Percentiles rank a stretch among this genome's conserved stretches.
Evolutionary conservation across 2,329 filamentous ascomycete species (phyloP).

Genomic region (Teratosphaeria gauchensis): DNA sequence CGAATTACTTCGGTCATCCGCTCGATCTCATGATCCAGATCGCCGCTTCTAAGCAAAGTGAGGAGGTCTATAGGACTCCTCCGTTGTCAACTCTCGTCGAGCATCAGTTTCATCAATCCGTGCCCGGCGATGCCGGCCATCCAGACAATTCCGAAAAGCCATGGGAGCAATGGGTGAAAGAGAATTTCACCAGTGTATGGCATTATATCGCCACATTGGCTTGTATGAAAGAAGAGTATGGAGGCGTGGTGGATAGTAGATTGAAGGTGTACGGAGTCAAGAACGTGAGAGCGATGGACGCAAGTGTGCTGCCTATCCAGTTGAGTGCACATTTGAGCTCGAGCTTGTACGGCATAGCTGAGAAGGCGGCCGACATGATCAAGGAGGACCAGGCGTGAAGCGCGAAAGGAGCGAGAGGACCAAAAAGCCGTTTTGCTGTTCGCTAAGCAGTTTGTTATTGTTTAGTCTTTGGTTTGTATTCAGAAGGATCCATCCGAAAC

Average conservation of each 20-base stretch:
- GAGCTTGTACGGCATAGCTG: constrained; percentile 11
- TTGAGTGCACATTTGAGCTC: constrained; percentile 5
- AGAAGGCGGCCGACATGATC: constrained; percentile 9
- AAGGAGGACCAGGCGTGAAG: constrained; percentile 2
- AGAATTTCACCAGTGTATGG: constrained; percentile 11
- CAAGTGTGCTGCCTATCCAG: constrained; percentile 14
- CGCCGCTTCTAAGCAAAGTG: constrained; percentile 24
- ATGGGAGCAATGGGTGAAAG: constrained; percentile 18
- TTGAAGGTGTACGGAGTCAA: constrained; percentile 13
- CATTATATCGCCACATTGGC: constrained; percentile 20
- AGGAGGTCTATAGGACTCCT: constrained; percentile 18
- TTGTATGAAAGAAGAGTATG: constrained; percentile 20
- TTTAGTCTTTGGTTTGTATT: no score
- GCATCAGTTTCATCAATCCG: constrained; percentile 26
- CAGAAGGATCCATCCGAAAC: no score
- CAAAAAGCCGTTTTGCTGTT: no score
- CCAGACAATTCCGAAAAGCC: constrained; percentile 7
- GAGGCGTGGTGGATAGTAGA: constrained; percentile 14
- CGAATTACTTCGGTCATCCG: constrained; percentile 33
- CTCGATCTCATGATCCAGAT: constrained; percentile 29
- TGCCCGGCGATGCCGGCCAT: constrained; percentile 8
- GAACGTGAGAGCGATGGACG: constrained; percentile 13
- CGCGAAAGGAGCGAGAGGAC: no score
- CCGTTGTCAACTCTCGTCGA: constrained; percentile 19
- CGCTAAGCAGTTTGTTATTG: no score